phyloP scores from a whole-genome alignment of 2,329 filamentous ascomycete species.

The Botryotinia globosa region DNA sequence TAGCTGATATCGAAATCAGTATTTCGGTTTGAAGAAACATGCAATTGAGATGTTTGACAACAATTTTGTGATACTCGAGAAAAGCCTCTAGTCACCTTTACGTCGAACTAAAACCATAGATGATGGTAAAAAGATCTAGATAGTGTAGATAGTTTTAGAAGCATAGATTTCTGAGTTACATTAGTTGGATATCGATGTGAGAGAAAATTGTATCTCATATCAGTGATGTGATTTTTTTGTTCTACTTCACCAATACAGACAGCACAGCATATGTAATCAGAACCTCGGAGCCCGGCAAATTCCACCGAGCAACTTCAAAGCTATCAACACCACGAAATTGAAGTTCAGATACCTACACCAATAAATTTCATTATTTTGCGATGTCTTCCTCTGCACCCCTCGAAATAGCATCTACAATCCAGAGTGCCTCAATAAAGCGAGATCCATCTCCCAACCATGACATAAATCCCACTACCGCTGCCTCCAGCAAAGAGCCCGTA shows the following conservation, averaged over 20 bases:
- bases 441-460: constrained; percentile 71
- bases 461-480: constrained; percentile 74
- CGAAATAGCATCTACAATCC: constrained; percentile 74
- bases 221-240: not conserved
- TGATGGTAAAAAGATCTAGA: not conserved
- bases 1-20: not conserved
- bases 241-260: not conserved
- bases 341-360: constrained; percentile 10
- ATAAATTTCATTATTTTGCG: constrained; percentile 16
- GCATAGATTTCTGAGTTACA: not conserved
- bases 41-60: not conserved
- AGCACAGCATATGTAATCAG: not conserved
- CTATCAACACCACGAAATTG: not conserved
- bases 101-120: not conserved
- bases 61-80: not conserved
- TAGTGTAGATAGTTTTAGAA: not conserved
- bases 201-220: not conserved
- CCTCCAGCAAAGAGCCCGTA: constrained; percentile 64
- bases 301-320: constrained; percentile 10
- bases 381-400: constrained; percentile 46
- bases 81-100: too few species aligned
- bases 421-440: constrained; percentile 74
- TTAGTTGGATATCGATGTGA: not conserved
- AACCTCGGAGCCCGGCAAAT: not conserved
- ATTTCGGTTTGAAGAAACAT: not conserved